Evolutionary conservation across 2,329 filamentous ascomycete species (phyloP).

Genomic region (Beauveria sp.): DNA sequence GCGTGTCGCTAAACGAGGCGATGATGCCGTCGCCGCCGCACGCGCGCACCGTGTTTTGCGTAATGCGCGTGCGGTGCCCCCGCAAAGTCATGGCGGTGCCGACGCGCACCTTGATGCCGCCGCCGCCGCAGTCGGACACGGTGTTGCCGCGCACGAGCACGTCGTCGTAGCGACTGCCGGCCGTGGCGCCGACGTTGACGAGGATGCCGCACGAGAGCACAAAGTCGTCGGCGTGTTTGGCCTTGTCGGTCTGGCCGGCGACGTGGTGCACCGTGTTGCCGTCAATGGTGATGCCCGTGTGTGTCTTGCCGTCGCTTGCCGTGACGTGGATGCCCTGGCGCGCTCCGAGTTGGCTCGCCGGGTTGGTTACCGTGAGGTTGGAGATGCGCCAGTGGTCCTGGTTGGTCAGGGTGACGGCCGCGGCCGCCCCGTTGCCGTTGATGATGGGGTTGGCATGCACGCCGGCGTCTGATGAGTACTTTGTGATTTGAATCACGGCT

Average conservation of each 20-base stretch:
- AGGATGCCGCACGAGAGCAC: slow-evolving; percentile 16
- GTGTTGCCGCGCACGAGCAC: slow-evolving; percentile 17
- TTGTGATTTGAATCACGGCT: slow-evolving; percentile 15
- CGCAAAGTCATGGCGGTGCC: slow-evolving; percentile 15
- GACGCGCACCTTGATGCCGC: slow-evolving; percentile 20
- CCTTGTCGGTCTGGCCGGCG: slow-evolving; percentile 19
- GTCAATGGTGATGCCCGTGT: slow-evolving; percentile 18
- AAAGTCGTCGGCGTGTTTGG: slow-evolving; percentile 14
- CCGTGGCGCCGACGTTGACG: slow-evolving; percentile 13
- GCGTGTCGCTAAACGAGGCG: slow-evolving; percentile 16
- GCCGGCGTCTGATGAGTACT: slow-evolving; percentile 12
- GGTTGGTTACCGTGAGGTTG: slow-evolving; percentile 16
- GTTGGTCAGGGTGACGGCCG: slow-evolving; percentile 17
- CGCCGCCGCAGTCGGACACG: slow-evolving; percentile 19
- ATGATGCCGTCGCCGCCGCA: slow-evolving; percentile 20
- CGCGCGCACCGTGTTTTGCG: slow-evolving; percentile 15
- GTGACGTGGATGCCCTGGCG: slow-evolving; percentile 18
- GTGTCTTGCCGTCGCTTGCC: slow-evolving; percentile 17
- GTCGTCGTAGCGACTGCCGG: slow-evolving; percentile 17
- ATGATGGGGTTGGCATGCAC: slow-evolving; percentile 14
- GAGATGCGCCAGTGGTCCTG: slow-evolving; percentile 19
- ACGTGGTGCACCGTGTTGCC: slow-evolving; percentile 17
- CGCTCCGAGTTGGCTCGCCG: slow-evolving; percentile 12
- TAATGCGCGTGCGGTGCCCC: slow-evolving; percentile 13
- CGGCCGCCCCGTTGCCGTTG: slow-evolving; percentile 15